Evolutionary conservation across 2,329 filamentous ascomycete species (phyloP), one percentile per base, ranked within the genome.

Genomic region (Orbilia javanica): DNA sequence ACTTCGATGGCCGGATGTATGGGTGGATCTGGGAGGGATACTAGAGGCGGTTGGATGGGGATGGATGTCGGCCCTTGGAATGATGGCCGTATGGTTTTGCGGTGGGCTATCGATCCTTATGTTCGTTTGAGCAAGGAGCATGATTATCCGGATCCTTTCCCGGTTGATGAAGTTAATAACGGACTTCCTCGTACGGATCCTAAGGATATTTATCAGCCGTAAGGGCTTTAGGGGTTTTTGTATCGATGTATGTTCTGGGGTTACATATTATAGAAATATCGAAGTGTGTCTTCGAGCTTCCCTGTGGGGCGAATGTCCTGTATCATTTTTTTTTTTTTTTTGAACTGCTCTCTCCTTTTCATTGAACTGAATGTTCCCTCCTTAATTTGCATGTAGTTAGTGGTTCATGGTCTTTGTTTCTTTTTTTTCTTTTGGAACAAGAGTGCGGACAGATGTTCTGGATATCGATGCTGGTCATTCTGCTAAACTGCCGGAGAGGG

Each of bases 31-130:
- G 15, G 6, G 0, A 11, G 25, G 15, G 72, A 76, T 52, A 48
- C 57, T n/a, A 11, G 39, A 2, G 72, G 72, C n/a, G 72, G 72
- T 3, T 70, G 65, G 65, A 25, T 57, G 11, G 72, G 72, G 11
- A 22, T 73, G 18, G 64, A 73, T 31, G 1, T 69, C 25, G 66
- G 48, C 8, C 39, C 13, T 13, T 20, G 27, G 20, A 22, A 7
- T 1, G n/a, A 64, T 48, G 52, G 55, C 8, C 50, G 42, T 11
- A 66, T 66, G 25, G 36, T 46, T 39, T 34, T 65, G 13, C 29
- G 72, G 8, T 76, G 64, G 64, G 48, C 64, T 15, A 31, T 76
- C 2, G 64, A 76, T 48, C 72, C 72, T 1, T 76, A 69, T n/a
- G 46, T 48, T 36, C 64, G 31, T 46, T 18, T 25, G 22, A 36